These are phyloP conservation scores for Solanum pennellii DNA, from an alignment of 257 asterid species.

Conservation along the genomic window DNA sequence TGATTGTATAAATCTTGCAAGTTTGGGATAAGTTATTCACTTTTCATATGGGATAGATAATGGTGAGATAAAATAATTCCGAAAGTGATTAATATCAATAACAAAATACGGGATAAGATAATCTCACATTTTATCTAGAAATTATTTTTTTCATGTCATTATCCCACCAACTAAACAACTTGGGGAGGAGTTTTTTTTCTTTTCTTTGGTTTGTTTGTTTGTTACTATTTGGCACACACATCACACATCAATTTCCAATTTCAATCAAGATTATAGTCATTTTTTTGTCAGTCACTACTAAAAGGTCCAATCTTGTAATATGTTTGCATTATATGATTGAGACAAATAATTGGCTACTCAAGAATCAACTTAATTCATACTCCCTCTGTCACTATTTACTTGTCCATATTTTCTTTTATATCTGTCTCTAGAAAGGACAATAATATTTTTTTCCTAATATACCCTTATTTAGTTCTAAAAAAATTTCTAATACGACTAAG, in stretches of 20 bases:
- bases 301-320: neutral
- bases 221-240: too few species aligned
- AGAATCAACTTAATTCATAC: too few species aligned
- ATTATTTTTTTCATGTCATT: neutral
- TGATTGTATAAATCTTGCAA: neutral
- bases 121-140: neutral
- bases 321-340: neutral
- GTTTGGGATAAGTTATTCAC: neutral
- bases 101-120: neutral
- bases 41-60: neutral
- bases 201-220: too few species aligned
- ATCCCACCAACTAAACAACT: neutral
- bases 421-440: too few species aligned
- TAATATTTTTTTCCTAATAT: too few species aligned
- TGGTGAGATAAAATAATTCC: neutral
- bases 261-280: neutral
- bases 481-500: too few species aligned
- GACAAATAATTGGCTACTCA: neutral
- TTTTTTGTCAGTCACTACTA: neutral
- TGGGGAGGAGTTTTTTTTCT: too few species aligned
- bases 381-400: too few species aligned
- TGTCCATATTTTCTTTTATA: too few species aligned
- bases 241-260: neutral
- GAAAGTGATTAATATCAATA: neutral
- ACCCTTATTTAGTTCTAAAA: too few species aligned